Evolutionary conservation across 192 early-diverging fungal species (phyloP).

Genomic region (Rhizophagus prolifer): DNA sequence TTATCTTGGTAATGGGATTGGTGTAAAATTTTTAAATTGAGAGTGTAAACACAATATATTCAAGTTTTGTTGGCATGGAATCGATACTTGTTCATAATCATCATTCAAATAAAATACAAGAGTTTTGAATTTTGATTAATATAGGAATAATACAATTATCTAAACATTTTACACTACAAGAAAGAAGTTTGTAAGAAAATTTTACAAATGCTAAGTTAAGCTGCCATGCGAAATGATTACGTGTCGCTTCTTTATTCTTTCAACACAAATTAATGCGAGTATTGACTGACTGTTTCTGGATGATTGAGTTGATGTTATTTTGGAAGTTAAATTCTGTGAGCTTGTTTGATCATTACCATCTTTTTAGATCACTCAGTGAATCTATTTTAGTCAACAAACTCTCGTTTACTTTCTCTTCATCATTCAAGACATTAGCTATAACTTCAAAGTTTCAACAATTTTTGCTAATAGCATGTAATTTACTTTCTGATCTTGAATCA

Average conservation of each 20-base stretch:
- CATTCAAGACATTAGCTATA: constrained; percentile 32
- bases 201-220: constrained; percentile 39
- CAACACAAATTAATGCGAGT: not conserved
- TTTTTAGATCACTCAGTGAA: constrained; percentile 22
- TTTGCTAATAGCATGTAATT: constrained; percentile 36
- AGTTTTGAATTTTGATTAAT: constrained; percentile 36
- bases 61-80: constrained; percentile 24
- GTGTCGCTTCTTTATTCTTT: constrained; percentile 26
- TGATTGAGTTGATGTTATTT: not conserved
- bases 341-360: constrained; percentile 2
- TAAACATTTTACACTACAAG: constrained; percentile 33
- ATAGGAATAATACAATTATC: constrained; percentile 34
- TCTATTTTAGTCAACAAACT: not conserved
- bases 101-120: constrained; percentile 44
- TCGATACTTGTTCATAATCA: constrained; percentile 35
- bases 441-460: constrained; percentile 35
- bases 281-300: not conserved
- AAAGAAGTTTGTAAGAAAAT: constrained; percentile 36
- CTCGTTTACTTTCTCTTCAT: constrained; percentile 33
- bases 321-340: not conserved
- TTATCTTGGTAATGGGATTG: constrained; percentile 36
- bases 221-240: constrained; percentile 38
- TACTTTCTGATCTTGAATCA: constrained; percentile 39
- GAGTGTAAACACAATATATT: constrained; percentile 2
- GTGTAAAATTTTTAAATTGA: constrained; percentile 29